Conservation (phyloP, 495 filamentous ascomycete species). For the Neurospora intermedia region DNA sequence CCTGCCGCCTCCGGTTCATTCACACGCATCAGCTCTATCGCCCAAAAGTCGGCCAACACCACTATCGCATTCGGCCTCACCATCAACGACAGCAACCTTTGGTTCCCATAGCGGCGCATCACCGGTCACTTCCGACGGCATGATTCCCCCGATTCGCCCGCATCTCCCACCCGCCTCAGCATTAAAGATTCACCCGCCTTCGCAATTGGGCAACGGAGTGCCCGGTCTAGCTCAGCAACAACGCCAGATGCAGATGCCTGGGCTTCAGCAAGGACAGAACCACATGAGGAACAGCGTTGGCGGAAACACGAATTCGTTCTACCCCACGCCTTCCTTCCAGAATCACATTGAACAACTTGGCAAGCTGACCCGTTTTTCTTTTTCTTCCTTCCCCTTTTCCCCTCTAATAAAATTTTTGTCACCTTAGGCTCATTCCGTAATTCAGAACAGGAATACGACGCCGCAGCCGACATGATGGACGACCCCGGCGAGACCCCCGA, state of each 20-base stretch:
- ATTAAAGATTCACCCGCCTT: conserved; percentile 31
- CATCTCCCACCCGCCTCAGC: conserved; percentile 27
- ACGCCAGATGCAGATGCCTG: conserved; percentile 32
- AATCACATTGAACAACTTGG: conserved; percentile 96
- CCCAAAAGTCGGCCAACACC: conserved; percentile 68
- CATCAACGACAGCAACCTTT: conserved; percentile 63
- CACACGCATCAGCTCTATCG: conserved; percentile 35
- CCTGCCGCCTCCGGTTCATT: conserved; percentile 41
- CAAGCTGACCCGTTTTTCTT: conserved; percentile 64
- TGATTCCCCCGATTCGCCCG: conserved; percentile 30
- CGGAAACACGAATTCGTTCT: conserved; percentile 43
- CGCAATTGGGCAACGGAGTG: conserved; percentile 17
- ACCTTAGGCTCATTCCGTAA: conserved; percentile 72
- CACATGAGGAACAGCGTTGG: conserved; percentile 23
- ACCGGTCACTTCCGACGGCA: conserved; percentile 48
- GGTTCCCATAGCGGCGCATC: conserved; percentile 61
- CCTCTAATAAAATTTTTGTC: conserved; percentile 58
- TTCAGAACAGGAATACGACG: conserved; percentile 99
- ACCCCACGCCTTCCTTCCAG: conserved; percentile 71
- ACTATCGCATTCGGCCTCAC: conserved; percentile 72
- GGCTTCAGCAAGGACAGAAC: conserved; percentile 21
- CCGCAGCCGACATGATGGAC: conserved; percentile 88
- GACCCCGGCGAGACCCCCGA: conserved; percentile 53
- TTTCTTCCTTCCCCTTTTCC: conserved; percentile 30
- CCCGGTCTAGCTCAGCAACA: conserved; percentile 37